Base-by-base conservation (phyloP, 805 yeast species). In the Candida awuae region DNA sequence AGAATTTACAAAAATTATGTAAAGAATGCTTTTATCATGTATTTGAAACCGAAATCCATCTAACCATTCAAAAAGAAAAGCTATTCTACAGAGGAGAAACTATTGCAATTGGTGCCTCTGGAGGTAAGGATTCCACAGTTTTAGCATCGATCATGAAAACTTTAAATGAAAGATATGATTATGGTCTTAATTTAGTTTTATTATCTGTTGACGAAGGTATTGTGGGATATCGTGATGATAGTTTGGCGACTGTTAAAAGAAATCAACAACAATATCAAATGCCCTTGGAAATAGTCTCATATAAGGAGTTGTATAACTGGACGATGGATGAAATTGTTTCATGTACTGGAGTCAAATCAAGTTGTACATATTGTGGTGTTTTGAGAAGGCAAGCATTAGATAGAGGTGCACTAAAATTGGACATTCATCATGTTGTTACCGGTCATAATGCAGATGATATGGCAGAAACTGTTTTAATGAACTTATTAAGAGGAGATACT, bases 361-460 rank as follows among this genome's bases (percentile, higher is more conserved):
- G 94, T 56, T 92, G 99, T 62, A 92, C 99, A 0, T 92, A 92
- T 56, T 92, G 99, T 66, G 99, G 99, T 35, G 98, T 92, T 6
- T 75, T 92, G 41, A 70, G 99, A 61, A 73, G 99, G 50, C 99
- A 92, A 62, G 97, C 98, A 0, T 63, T 92, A 34, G 99, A 92
- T 59, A 70, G 99, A 49, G 99, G 98, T 2, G 96, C 97, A 3
- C 79, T 84, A 9, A 82, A 80, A 54, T 62, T 90, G 18, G 86
- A 80, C 0, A 87, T 92, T 37, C 69, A 71, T 38, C 99, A 92
- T 61, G 92, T 92, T 23, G 94, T 92, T 2, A 92, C 99, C 0
- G 99, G 99, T 3, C 99, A 92, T 61, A 92, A 92, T 59, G 99
- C 99, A 0, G 99, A 92, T 59, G 99, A 92, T 62, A 84, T 92